phyloP scores from a whole-genome alignment of 2,329 filamentous ascomycete genomes.

The Teratosphaeria destructans region DNA sequence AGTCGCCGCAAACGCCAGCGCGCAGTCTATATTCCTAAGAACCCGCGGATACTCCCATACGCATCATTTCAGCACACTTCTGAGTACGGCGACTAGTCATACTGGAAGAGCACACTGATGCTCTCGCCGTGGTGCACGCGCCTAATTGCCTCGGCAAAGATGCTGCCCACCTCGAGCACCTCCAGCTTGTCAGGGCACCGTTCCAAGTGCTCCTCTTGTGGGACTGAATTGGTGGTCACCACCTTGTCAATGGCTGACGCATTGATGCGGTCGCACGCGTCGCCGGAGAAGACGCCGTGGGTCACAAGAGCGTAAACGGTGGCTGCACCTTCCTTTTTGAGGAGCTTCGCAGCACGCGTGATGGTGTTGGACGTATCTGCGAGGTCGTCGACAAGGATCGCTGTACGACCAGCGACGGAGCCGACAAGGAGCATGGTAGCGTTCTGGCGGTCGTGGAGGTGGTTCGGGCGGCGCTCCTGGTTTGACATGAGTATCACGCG shows the following conservation, averaged over 20 bases:
- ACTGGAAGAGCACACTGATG: conserved; percentile 89
- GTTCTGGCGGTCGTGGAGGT: conserved; percentile 71
- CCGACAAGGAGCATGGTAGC: conserved; percentile 91
- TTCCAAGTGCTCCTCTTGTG: conserved; percentile 69
- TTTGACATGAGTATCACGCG: conserved; percentile 7
- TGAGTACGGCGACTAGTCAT: conserved; percentile 44
- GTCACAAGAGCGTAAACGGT: conserved; percentile 87
- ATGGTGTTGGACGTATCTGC: conserved; percentile 96
- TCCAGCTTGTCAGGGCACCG: conserved; percentile 69
- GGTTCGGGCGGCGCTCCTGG: conserved; percentile 78
- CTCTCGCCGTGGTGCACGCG: conserved; percentile 96
- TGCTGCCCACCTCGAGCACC: conserved; percentile 74
- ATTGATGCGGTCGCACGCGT: conserved; percentile 89
- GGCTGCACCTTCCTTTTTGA: conserved; percentile 86
- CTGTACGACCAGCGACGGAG: conserved; percentile 67
- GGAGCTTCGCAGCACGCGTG: conserved; percentile 86
- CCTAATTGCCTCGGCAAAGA: conserved; percentile 91
- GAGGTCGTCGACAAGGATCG: conserved; percentile 88
- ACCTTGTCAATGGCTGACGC: conserved; percentile 78
- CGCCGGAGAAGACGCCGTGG: conserved; percentile 88
- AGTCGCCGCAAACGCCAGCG: neutral
- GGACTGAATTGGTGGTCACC: conserved; percentile 88
- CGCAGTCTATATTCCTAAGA: neutral
- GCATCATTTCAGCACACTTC: neutral
- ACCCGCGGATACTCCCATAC: neutral